A percentile compares a stretch with the other conserved stretches of the same genome.
phyloP scores from a whole-genome alignment of 805 yeast species.

The Kodamaea kakaduensis region DNA sequence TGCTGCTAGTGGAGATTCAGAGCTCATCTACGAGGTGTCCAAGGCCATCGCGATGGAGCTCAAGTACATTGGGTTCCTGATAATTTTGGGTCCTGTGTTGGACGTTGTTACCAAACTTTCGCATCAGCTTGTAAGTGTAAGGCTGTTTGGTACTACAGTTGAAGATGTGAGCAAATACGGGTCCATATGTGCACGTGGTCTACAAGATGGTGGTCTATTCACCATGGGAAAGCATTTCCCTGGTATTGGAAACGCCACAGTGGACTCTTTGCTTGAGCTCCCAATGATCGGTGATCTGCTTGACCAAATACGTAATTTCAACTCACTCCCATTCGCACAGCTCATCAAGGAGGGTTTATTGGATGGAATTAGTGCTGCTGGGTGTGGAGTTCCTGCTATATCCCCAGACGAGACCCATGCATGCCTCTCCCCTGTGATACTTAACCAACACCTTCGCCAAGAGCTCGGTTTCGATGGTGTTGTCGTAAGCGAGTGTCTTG shows the following conservation, averaged over 20 bases:
- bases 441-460: conserved; percentile 47
- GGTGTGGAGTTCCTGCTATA: conserved; percentile 60
- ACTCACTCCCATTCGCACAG: conserved; percentile 48
- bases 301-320: conserved; percentile 48
- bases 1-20: conserved; percentile 49
- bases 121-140: conserved; percentile 55
- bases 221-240: conserved; percentile 65
- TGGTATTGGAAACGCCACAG: conserved; percentile 59
- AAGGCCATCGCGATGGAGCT: conserved; percentile 53
- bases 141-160: conserved; percentile 58
- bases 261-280: conserved; percentile 52
- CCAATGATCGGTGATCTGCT: conserved; percentile 57
- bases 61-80: conserved; percentile 50
- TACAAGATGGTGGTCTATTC: conserved; percentile 49
- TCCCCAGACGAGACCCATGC: conserved; percentile 61
- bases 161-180: conserved; percentile 57
- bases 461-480: conserved; percentile 54
- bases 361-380: conserved; percentile 58
- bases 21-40: conserved; percentile 48
- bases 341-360: conserved; percentile 42
- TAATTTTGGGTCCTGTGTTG: conserved; percentile 57
- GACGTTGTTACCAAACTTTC: conserved; percentile 56
- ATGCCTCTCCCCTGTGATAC: conserved; percentile 51
- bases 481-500: conserved; percentile 57
- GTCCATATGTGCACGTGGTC: conserved; percentile 48